Conservation (phyloP, 1,139 yeast genomes). For the Hansenula sp. region DNA sequence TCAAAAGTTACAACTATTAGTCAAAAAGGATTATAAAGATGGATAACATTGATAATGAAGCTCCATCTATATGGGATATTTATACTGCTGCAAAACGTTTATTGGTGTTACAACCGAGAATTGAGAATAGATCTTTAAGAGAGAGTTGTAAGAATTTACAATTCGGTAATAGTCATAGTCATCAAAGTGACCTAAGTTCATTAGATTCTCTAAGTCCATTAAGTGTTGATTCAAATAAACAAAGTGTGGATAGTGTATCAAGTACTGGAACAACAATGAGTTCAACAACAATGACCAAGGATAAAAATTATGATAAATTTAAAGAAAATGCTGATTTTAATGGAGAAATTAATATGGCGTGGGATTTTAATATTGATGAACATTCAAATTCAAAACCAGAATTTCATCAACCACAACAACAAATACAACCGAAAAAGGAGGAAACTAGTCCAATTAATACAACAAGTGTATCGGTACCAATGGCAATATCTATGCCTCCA, state of each 20-base stretch:
- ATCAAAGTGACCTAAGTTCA: conserved; percentile 2
- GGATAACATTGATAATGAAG: not conserved
- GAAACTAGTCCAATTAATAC: no score
- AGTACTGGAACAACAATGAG: not conserved
- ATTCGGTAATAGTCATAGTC: not conserved
- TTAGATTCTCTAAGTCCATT: conserved; percentile 17
- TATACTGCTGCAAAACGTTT: conserved; percentile 23
- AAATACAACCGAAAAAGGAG: not conserved
- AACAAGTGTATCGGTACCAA: conserved; percentile 4
- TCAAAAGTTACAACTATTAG: not conserved
- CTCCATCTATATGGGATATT: conserved; percentile 25
- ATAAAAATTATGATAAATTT: not conserved
- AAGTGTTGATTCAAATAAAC: conserved; percentile 19
- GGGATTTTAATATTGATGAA: conserved; percentile 15
- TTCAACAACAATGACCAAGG: not conserved
- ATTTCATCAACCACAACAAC: no score
- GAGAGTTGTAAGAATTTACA: conserved; percentile 20
- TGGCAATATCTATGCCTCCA: conserved; percentile 2
- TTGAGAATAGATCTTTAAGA: conserved; percentile 22
- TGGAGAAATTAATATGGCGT: conserved; percentile 13
- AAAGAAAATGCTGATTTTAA: not conserved
- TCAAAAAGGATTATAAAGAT: not conserved
- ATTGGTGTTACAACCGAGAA: conserved; percentile 21
- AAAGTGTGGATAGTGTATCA: conserved; percentile 12
- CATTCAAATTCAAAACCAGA: conserved; percentile 6